Percentiles rank a stretch among this genome's conserved stretches.
Evolutionary conservation across 1,139 yeast species (phyloP).

Genomic region (Geotrichum fermentans): DNA sequence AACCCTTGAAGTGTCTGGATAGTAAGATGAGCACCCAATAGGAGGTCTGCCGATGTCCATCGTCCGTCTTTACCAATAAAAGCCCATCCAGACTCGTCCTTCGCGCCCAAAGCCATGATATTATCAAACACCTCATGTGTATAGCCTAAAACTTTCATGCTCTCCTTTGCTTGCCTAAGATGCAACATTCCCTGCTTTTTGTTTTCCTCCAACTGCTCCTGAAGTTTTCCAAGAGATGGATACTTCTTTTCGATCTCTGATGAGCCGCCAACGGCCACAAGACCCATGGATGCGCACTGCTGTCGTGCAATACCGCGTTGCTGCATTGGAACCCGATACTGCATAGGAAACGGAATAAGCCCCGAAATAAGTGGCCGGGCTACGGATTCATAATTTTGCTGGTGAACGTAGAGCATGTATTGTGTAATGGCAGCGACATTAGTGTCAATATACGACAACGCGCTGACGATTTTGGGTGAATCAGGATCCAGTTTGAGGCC

Average conservation of each 20-base stretch:
- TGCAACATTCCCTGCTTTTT: constrained; percentile 43
- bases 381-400: constrained; percentile 58
- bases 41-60: constrained; percentile 27
- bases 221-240: constrained; percentile 27
- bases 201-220: constrained; percentile 43
- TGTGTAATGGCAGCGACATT: constrained; percentile 49
- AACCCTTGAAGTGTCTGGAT: constrained; percentile 25
- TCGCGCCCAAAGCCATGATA: constrained; percentile 24
- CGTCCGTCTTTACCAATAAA: constrained; percentile 19
- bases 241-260: constrained; percentile 39
- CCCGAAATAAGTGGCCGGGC: constrained; percentile 57
- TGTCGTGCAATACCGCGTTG: constrained; percentile 47
- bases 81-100: constrained; percentile 1
- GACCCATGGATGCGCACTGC: constrained; percentile 40
- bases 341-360: constrained; percentile 77
- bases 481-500: constrained; percentile 26
- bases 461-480: constrained; percentile 33
- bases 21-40: constrained; percentile 30
- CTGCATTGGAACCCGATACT: constrained; percentile 67
- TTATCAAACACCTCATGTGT: constrained; percentile 39
- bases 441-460: constrained; percentile 41
- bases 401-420: constrained; percentile 58
- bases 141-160: constrained; percentile 48
- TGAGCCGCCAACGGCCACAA: constrained; percentile 28
- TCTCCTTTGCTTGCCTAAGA: constrained; percentile 48